A percentile compares a stretch with the other conserved stretches of the same genome.
Conservation (phyloP, 306 rosid species). For the Prunus armeniaca region DNA sequence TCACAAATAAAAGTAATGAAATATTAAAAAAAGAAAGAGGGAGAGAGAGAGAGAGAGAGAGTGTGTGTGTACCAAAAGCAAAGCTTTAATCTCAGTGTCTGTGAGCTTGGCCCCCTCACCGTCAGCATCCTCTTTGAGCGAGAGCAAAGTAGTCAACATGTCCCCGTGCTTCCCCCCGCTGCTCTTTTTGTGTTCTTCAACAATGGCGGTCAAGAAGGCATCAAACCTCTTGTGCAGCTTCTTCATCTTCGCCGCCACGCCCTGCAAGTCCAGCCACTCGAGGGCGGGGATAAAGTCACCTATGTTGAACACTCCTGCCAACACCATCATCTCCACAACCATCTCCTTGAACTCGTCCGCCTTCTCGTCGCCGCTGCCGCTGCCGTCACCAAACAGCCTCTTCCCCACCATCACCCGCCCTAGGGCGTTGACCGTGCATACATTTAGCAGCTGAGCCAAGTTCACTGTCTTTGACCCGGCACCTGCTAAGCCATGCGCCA, state of each 20-base stretch:
- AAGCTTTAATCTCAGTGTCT: conserved; percentile 67
- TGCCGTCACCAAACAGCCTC: conserved; percentile 52
- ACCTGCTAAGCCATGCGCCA: conserved; percentile 40
- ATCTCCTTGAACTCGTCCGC: conserved; percentile 67
- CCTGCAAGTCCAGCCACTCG: conserved; percentile 63
- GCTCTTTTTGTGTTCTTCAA: conserved; percentile 48
- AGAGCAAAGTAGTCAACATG: conserved; percentile 50
- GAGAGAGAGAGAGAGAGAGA: background rate
- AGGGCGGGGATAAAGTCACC: conserved; percentile 70
- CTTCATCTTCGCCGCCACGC: conserved; percentile 58
- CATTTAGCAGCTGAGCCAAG: conserved; percentile 52
- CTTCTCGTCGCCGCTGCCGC: conserved; percentile 33
- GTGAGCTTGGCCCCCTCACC: conserved; percentile 44
- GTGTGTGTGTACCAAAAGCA: conserved; percentile 46
- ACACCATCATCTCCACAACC: conserved; percentile 66
- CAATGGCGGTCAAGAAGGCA: conserved; percentile 40
- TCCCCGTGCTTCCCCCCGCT: conserved; percentile 33
- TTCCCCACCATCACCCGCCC: conserved; percentile 65
- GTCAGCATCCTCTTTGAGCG: conserved; percentile 33
- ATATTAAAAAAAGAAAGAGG: background rate
- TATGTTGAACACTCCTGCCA: conserved; percentile 63
- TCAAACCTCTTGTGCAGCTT: conserved; percentile 64
- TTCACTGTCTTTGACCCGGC: conserved; percentile 38
- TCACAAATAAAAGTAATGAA: too few species aligned
- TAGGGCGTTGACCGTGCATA: conserved; percentile 63